Percentiles rank a stretch among this genome's conserved stretches.
These are phyloP conservation scores for Populus ilicifolia DNA, from an alignment of 345 rosid species.

Conservation along the genomic window DNA sequence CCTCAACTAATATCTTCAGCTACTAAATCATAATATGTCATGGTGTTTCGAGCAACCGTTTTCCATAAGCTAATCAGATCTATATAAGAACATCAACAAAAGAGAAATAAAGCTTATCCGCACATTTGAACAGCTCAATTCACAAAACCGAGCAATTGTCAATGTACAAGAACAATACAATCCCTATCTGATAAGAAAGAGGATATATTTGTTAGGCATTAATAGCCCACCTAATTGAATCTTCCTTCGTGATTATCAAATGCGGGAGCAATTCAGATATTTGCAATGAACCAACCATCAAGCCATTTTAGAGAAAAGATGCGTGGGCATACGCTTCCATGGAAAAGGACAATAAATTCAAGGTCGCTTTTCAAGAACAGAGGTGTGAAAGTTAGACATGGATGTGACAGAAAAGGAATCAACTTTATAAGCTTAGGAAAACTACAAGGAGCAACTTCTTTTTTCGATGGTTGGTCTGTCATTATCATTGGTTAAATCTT, in stretches of 20 bases:
- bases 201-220: neutral
- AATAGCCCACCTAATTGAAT: neutral
- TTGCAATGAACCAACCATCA: slow-evolving; percentile 1
- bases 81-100: neutral
- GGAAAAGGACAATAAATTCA: neutral
- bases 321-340: neutral
- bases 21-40: neutral
- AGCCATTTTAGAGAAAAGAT: neutral
- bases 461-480: too few species aligned
- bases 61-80: neutral
- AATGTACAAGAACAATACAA: neutral
- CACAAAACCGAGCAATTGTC: neutral
- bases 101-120: neutral
- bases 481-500: too few species aligned
- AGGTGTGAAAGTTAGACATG: neutral
- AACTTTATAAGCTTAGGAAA: neutral
- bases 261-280: neutral
- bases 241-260: neutral
- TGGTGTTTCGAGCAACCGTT: neutral
- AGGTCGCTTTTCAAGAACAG: neutral
- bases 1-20: neutral
- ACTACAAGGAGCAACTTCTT: too few species aligned
- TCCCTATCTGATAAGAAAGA: neutral
- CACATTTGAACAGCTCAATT: neutral
- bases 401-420: slow-evolving; percentile 11